Evolutionary conservation across 129 eudicot genomes (phyloP).

Genomic region (Saussurea involucrata): DNA sequence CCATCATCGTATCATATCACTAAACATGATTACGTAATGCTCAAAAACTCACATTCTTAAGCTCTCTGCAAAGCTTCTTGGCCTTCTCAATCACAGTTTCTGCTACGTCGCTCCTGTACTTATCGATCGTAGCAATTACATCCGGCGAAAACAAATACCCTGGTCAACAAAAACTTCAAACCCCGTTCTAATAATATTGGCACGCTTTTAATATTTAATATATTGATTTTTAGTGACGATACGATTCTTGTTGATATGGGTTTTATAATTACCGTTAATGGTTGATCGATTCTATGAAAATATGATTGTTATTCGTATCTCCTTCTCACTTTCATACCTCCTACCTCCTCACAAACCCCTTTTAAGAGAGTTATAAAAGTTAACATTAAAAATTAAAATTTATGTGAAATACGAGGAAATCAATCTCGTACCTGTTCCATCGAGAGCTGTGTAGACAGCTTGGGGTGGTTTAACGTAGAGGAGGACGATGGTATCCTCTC

Average conservation of each 20-base stretch:
- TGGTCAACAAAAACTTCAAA: constrained; percentile 5
- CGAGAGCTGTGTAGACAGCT: constrained; percentile 48
- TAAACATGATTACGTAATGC: background rate
- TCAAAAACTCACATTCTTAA: constrained; percentile 10
- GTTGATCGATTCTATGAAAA: too few species aligned
- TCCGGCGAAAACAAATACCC: constrained; percentile 49
- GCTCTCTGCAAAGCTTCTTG: constrained; percentile 39
- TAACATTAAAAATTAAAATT: too few species aligned
- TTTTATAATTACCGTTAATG: too few species aligned
- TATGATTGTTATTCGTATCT: too few species aligned
- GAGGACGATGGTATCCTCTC: constrained; percentile 52
- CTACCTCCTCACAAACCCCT: too few species aligned
- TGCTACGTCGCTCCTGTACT: constrained; percentile 42
- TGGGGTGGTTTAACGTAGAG: constrained; percentile 58
- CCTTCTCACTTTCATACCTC: too few species aligned
- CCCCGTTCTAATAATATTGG: background rate
- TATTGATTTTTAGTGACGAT: too few species aligned
- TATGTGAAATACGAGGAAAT: background rate
- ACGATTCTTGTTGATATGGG: too few species aligned
- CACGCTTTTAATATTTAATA: too few species aligned
- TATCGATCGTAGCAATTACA: constrained; percentile 36
- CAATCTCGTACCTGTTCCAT: constrained; percentile 47
- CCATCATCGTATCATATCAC: background rate
- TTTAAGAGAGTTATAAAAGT: too few species aligned
- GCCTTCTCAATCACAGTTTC: constrained; percentile 42